Conservation (phyloP, 257 asterid species). For the Nicotiana attenuata region DNA sequence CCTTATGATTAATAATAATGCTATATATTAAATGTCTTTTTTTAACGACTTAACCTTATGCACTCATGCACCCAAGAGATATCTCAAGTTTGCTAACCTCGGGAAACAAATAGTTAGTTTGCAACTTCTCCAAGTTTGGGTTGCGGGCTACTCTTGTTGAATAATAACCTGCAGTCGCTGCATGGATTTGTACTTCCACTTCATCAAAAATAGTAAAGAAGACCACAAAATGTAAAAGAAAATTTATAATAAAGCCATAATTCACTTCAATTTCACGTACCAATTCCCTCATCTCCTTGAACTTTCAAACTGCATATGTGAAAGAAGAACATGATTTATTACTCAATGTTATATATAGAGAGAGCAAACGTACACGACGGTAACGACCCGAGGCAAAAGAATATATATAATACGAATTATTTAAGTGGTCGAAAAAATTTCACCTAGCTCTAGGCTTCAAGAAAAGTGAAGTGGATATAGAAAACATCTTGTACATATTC, state of each 20-base stretch:
- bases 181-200: neutral
- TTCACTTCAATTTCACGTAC: neutral
- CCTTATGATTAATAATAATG: neutral
- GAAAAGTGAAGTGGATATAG: neutral
- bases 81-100: constrained; percentile 40
- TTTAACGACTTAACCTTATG: too few relatives aligned
- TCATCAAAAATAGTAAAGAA: neutral
- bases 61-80: neutral
- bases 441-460: constrained; percentile 44
- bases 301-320: constrained; percentile 14
- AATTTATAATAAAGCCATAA: neutral
- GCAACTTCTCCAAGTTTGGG: constrained; percentile 65
- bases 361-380: neutral
- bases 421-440: constrained; percentile 1
- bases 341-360: neutral
- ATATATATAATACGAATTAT: too few relatives aligned
- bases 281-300: neutral
- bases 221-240: neutral
- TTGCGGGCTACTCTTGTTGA: constrained; percentile 75
- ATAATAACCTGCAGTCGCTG: constrained; percentile 32
- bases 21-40: neutral
- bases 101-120: constrained; percentile 71
- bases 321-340: neutral
- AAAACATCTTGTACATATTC: neutral
- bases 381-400: neutral